Conservation (phyloP, 140 eudicot species). For the Flaveria floridana region DNA sequence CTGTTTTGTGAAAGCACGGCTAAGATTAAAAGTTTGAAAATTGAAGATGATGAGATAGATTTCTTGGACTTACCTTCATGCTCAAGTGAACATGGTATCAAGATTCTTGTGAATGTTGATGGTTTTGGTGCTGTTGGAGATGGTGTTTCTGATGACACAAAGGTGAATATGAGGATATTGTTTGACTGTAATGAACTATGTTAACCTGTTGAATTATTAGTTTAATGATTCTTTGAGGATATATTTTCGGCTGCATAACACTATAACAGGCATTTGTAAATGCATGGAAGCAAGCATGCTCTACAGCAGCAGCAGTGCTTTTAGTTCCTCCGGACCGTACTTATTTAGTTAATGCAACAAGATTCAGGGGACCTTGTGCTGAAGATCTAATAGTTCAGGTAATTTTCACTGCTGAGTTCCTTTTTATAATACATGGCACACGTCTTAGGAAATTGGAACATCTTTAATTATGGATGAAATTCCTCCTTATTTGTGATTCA, state of each 20-base stretch:
- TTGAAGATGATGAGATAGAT: conserved; percentile 42
- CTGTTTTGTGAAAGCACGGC: conserved; percentile 36
- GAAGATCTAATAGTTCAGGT: conserved; percentile 70
- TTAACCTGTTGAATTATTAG: conserved; percentile 4
- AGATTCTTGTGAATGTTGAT: conserved; percentile 78
- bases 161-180: conserved; percentile 46
- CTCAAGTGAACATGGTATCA: conserved; percentile 48
- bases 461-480: neutral
- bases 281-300: conserved; percentile 92
- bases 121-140: conserved; percentile 90
- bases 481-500: neutral
- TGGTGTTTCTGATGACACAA: conserved; percentile 91
- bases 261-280: conserved; percentile 63
- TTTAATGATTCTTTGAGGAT: conserved; percentile 21
- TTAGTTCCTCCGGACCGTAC: conserved; percentile 69
- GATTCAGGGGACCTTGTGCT: conserved; percentile 82
- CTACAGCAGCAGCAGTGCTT: conserved; percentile 61
- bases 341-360: conserved; percentile 81
- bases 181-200: conserved; percentile 5
- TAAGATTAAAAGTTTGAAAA: conserved; percentile 39
- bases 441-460: neutral
- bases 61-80: conserved; percentile 45
- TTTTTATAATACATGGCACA: conserved; percentile 2
- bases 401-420: conserved; percentile 19
- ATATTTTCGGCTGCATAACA: neutral